phyloP scores from a whole-genome alignment of 2,329 filamentous ascomycete species.

The Talaromyces islandicus region DNA sequence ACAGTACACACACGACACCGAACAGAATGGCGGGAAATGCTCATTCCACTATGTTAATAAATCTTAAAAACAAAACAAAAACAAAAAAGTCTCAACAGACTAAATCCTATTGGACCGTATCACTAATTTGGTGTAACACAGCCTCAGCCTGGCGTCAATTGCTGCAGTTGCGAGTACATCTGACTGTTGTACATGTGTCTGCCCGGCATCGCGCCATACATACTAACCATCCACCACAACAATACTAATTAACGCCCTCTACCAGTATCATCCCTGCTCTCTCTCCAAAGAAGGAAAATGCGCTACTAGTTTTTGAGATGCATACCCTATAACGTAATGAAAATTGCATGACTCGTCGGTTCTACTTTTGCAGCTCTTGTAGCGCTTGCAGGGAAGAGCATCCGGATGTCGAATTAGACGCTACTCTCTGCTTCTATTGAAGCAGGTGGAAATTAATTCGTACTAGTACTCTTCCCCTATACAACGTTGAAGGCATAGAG shows the following conservation, averaged over 20 bases:
- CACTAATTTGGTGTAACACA: neutral
- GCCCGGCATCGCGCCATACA: neutral
- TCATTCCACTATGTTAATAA: neutral
- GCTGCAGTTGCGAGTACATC: neutral
- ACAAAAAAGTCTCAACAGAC: neutral
- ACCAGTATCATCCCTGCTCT: neutral
- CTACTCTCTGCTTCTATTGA: neutral
- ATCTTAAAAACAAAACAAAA: neutral
- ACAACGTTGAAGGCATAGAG: neutral
- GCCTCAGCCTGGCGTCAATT: neutral
- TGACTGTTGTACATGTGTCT: neutral
- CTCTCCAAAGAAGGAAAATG: neutral
- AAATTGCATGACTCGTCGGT: neutral
- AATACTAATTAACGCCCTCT: neutral
- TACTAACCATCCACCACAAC: neutral
- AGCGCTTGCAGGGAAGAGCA: neutral
- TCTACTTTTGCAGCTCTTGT: neutral
- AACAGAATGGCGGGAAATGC: neutral
- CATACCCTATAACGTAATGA: neutral
- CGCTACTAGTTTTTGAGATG: neutral
- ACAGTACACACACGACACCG: neutral
- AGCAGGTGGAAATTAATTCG: neutral
- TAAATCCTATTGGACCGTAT: neutral
- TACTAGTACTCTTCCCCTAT: too few relatives aligned
- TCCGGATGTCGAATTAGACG: neutral